phyloP scores from a whole-genome alignment of 768 basidiomycete genomes.

The Amanita polypyramis region DNA sequence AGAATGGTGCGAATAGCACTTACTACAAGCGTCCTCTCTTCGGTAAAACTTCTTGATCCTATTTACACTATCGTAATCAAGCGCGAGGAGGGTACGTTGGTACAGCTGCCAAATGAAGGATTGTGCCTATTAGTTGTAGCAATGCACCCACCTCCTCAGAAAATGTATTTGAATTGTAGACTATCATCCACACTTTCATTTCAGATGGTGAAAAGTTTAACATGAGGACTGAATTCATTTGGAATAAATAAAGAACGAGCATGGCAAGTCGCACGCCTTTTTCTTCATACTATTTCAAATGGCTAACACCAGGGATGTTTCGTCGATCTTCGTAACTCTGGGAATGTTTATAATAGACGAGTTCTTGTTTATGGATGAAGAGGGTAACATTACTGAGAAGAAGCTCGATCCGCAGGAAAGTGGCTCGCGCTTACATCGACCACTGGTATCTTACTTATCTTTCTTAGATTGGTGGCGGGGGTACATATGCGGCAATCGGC shows the following conservation, averaged over 20 bases:
- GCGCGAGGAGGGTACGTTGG: constrained; percentile 40
- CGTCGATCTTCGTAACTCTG: constrained; percentile 41
- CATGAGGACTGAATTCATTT: background rate
- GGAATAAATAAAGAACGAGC: too few species aligned
- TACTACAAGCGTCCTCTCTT: constrained; percentile 70
- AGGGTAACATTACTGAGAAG: constrained; percentile 40
- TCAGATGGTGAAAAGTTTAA: background rate
- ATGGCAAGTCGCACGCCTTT: background rate
- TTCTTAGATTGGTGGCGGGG: constrained; percentile 77
- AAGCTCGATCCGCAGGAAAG: constrained; percentile 41
- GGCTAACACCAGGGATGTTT: background rate
- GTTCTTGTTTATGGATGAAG: constrained; percentile 50
- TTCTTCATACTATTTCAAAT: background rate
- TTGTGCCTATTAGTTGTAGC: constrained; percentile 2
- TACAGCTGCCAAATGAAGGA: constrained; percentile 40
- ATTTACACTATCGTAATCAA: constrained; percentile 46
- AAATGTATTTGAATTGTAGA: constrained; percentile 30
- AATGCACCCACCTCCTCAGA: constrained; percentile 28
- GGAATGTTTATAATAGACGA: constrained; percentile 91
- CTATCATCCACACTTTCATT: constrained; percentile 36
- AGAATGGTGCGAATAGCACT: constrained; percentile 13
- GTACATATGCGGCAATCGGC: constrained; percentile 73
- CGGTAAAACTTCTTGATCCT: constrained; percentile 59
- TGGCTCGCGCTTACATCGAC: background rate
- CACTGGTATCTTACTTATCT: background rate